These are phyloP conservation scores for Rhizopus stolonifer DNA, from an alignment of 371 early-diverging fungal species.

Conservation along the genomic window DNA sequence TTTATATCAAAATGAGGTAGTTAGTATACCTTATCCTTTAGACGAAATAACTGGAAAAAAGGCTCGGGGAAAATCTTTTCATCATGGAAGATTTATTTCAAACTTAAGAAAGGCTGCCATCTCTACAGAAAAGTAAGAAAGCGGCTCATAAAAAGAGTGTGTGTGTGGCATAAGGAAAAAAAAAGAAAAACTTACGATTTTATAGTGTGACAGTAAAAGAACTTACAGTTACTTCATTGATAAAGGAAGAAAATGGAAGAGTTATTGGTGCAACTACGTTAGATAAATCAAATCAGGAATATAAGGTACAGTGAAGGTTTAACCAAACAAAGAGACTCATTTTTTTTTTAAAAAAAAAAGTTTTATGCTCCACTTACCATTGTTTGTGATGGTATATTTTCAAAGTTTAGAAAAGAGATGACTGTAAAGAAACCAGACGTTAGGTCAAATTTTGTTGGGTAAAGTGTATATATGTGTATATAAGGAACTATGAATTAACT, in stretches of 20 bases:
- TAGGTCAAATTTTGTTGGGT: slow-evolving; percentile 84
- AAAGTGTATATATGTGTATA: no score
- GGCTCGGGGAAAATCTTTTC: slow-evolving; percentile 78
- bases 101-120: slow-evolving; percentile 75
- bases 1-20: slow-evolving; percentile 49
- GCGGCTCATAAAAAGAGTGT: no score
- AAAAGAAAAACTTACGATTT: not conserved
- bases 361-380: slow-evolving; percentile 76
- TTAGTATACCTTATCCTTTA: slow-evolving; percentile 64
- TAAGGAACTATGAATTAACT: no score
- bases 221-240: slow-evolving; percentile 65
- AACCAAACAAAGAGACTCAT: not conserved
- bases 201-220: slow-evolving; percentile 73
- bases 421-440: slow-evolving; percentile 58
- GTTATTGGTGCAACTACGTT: slow-evolving; percentile 55
- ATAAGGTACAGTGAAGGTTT: slow-evolving; percentile 8
- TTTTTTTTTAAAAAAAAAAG: slow-evolving; percentile 11
- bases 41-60: slow-evolving; percentile 47
- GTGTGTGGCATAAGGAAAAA: no score
- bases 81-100: slow-evolving; percentile 92
- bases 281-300: slow-evolving; percentile 25
- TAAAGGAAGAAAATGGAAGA: slow-evolving; percentile 44
- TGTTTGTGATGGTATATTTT: slow-evolving; percentile 89
- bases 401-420: slow-evolving; percentile 86
- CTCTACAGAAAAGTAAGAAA: slow-evolving; percentile 48